Evolutionary conservation across 1,139 yeast genomes (phyloP).

Genomic region (Entelexis sorbosivorans): DNA sequence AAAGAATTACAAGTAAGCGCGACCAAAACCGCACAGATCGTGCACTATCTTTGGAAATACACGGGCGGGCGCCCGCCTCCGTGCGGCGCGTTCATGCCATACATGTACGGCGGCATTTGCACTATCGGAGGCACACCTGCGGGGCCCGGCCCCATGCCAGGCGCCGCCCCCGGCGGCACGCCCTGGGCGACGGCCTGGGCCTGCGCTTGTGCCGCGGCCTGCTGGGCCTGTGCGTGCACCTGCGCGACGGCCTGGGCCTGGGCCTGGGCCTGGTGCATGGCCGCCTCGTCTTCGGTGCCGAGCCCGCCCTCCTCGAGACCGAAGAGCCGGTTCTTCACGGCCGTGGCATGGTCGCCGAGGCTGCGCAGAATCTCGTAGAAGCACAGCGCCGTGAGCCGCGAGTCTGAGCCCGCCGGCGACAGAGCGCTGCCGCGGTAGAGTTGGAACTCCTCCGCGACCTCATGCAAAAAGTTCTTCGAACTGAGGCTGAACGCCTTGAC

Average conservation of each 20-base stretch:
- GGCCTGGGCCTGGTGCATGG: conserved; percentile 13
- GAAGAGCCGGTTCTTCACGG: conserved; percentile 30
- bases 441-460: conserved; percentile 42
- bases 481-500: conserved; percentile 39
- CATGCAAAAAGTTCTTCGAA: conserved; percentile 33
- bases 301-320: conserved; percentile 28
- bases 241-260: conserved; percentile 12
- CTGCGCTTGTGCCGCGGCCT: conserved; percentile 15
- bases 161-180: conserved; percentile 17
- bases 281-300: conserved; percentile 13
- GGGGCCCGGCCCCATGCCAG: conserved; percentile 9
- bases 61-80: conserved; percentile 18
- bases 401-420: conserved; percentile 43
- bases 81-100: conserved; percentile 20
- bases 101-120: conserved; percentile 20
- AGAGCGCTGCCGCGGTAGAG: conserved; percentile 28
- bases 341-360: conserved; percentile 29
- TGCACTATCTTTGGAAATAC: conserved; percentile 1
- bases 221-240: conserved; percentile 13
- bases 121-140: conserved; percentile 15
- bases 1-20: no score
- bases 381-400: conserved; percentile 40
- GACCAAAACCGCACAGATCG: neutral
- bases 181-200: conserved; percentile 11
- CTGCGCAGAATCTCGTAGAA: conserved; percentile 41